Percentiles rank a stretch among this genome's conserved stretches.
phyloP scores from a whole-genome alignment of 495 filamentous ascomycete species.

The Pseudomonodictys pantanalensis region DNA sequence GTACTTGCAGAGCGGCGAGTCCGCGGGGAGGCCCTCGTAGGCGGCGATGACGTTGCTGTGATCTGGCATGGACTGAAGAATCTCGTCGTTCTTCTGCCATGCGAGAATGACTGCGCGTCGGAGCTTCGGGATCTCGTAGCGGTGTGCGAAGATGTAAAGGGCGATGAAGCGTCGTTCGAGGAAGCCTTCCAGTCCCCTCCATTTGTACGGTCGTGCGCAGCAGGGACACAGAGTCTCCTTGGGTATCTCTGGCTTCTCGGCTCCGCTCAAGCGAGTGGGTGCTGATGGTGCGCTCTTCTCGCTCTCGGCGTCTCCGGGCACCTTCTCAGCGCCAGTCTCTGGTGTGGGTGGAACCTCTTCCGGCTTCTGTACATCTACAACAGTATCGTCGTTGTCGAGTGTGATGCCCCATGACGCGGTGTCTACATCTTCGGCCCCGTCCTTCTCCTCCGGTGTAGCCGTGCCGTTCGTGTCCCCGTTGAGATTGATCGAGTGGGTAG shows the following conservation, averaged over 20 bases:
- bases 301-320: constrained; percentile 21
- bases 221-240: constrained; percentile 25
- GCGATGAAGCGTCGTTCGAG: constrained; percentile 26
- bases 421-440: constrained; percentile 17
- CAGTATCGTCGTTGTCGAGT: constrained; percentile 19
- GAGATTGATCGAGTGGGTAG: background rate
- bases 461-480: background rate
- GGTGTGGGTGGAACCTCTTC: background rate
- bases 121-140: constrained; percentile 24
- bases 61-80: constrained; percentile 25
- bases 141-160: constrained; percentile 26
- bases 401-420: constrained; percentile 21
- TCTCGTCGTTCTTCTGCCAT: constrained; percentile 22
- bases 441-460: constrained; percentile 9
- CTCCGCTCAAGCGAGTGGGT: background rate
- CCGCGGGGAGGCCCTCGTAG: constrained; percentile 17
- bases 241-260: constrained; percentile 14
- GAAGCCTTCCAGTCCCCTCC: constrained; percentile 24
- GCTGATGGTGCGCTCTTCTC: constrained; percentile 10
- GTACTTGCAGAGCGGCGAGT: constrained; percentile 21
- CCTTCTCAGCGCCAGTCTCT: constrained; percentile 18
- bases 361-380: background rate
- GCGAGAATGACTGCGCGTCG: constrained; percentile 13
- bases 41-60: constrained; percentile 28
- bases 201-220: constrained; percentile 22